Conservation (phyloP, 129 eudicot species). For the Chrysanthemum makinoi region DNA sequence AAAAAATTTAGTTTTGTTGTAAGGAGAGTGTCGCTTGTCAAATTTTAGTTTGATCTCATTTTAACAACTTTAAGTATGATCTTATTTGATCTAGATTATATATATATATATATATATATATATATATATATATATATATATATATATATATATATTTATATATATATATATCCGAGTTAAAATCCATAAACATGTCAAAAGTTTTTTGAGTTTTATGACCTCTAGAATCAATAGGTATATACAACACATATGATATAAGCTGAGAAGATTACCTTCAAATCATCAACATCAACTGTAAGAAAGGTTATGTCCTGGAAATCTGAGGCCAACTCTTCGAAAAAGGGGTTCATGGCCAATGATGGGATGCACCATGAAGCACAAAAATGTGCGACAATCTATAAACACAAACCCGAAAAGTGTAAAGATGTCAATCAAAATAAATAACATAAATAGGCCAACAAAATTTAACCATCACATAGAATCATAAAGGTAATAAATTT, state of each 20-base stretch:
- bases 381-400: conserved; percentile 76
- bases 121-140: no score
- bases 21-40: no score
- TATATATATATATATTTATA: no score
- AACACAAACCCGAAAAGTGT: neutral
- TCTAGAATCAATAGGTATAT: neutral
- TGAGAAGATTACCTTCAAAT: conserved; percentile 51
- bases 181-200: neutral
- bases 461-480: conserved; percentile 5
- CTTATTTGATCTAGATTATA: no score
- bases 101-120: no score
- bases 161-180: neutral
- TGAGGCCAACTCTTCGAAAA: conserved; percentile 53
- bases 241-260: neutral
- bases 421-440: neutral
- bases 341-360: conserved; percentile 68
- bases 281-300: conserved; percentile 68
- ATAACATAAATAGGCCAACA: neutral
- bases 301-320: conserved; percentile 45
- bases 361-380: conserved; percentile 85
- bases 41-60: no score
- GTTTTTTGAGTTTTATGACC: neutral
- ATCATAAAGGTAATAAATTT: neutral
- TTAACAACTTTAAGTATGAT: no score
- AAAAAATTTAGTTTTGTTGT: no score